These are phyloP conservation scores for Dictyostelium intermedium DNA, from an alignment of 78 protist species.

Conservation along the genomic window DNA sequence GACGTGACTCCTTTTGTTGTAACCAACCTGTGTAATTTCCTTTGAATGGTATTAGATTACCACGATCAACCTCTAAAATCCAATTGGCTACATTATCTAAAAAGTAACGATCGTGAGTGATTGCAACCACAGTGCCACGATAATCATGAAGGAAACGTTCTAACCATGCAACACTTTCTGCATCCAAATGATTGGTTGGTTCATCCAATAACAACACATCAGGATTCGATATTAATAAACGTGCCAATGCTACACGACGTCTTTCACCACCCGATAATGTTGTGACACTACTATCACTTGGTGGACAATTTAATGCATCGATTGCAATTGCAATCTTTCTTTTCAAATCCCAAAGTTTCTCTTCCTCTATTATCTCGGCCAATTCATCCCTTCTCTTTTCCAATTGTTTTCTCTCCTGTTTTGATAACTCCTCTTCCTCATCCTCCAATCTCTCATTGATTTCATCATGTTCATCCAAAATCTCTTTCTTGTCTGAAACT, in stretches of 20 bases:
- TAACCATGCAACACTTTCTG: slow-evolving; percentile 83
- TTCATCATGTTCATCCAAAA: slow-evolving; percentile 74
- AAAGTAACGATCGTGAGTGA: slow-evolving; percentile 91
- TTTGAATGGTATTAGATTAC: slow-evolving; percentile 62
- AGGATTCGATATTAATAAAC: slow-evolving; percentile 74
- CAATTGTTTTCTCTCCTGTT: neutral
- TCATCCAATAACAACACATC: slow-evolving; percentile 85
- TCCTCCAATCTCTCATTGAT: neutral
- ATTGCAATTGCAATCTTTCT: slow-evolving; percentile 81
- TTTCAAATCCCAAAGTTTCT: slow-evolving; percentile 61
- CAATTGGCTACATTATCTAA: slow-evolving; percentile 84
- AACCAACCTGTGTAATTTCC: slow-evolving; percentile 84
- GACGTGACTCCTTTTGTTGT: slow-evolving; percentile 53
- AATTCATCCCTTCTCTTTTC: neutral
- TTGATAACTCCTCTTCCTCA: neutral
- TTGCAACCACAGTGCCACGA: slow-evolving; percentile 83
- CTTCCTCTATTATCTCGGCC: slow-evolving; percentile 14
- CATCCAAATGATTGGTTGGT: slow-evolving; percentile 89
- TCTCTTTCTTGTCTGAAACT: slow-evolving; percentile 59
- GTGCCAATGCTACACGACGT: slow-evolving; percentile 85
- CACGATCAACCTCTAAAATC: slow-evolving; percentile 87
- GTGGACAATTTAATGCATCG: slow-evolving; percentile 78
- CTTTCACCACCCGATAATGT: slow-evolving; percentile 83
- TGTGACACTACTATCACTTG: slow-evolving; percentile 20
- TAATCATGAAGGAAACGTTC: slow-evolving; percentile 80